phyloP scores from a whole-genome alignment of 495 filamentous ascomycete species.

The Penicillium taxi region DNA sequence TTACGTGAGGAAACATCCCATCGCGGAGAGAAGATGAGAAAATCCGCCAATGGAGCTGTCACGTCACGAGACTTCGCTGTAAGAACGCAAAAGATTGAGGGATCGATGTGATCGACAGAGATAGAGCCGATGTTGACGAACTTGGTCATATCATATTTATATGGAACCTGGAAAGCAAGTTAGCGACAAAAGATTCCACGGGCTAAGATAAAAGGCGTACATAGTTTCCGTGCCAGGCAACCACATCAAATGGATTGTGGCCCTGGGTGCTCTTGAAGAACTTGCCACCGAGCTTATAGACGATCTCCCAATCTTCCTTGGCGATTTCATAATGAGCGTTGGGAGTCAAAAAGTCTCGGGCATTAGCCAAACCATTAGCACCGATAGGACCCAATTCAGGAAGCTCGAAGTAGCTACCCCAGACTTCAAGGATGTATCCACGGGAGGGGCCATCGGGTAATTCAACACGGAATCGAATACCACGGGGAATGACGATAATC shows the following conservation, averaged over 20 bases:
- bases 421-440: slow-evolving; percentile 45
- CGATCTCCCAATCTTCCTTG: slow-evolving; percentile 37
- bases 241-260: slow-evolving; percentile 46
- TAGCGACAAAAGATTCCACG: slow-evolving; percentile 3
- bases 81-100: slow-evolving; percentile 45
- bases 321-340: slow-evolving; percentile 35
- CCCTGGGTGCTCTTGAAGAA: slow-evolving; percentile 42
- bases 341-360: slow-evolving; percentile 41
- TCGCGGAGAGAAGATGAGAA: slow-evolving; percentile 43
- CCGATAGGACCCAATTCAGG: slow-evolving; percentile 46
- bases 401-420: slow-evolving; percentile 40
- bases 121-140: slow-evolving; percentile 46
- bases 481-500: slow-evolving; percentile 41
- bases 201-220: slow-evolving; percentile 17
- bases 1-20: slow-evolving; percentile 43
- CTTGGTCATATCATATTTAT: slow-evolving; percentile 46
- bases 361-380: slow-evolving; percentile 43
- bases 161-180: slow-evolving; percentile 25
- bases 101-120: slow-evolving; percentile 45
- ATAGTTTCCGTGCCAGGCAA: slow-evolving; percentile 48
- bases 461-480: slow-evolving; percentile 40
- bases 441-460: slow-evolving; percentile 39
- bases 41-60: slow-evolving; percentile 38
- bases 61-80: slow-evolving; percentile 39
- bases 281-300: slow-evolving; percentile 45